Evolutionary conservation across 495 filamentous ascomycete species (phyloP), one percentile per base, ranked within the genome.

Genomic region (Hypoxylon fuscum): DNA sequence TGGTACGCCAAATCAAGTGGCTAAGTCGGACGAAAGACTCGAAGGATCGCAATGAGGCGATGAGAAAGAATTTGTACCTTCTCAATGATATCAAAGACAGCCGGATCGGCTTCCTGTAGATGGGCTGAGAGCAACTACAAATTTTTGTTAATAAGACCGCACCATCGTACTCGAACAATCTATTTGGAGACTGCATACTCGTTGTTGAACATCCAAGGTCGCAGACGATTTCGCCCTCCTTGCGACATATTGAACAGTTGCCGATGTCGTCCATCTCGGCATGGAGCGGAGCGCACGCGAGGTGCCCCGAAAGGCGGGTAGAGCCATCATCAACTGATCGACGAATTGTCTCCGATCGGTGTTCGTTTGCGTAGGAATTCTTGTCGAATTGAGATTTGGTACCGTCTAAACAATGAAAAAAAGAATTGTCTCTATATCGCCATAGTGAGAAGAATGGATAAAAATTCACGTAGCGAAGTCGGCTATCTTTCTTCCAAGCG

Each of bases 61-160:
- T n/a, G n/a, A n/a, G n/a, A n/a, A n/a, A 43, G 12, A 21, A 35
- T 38, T 12, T 20, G 22, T 76, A 97, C 93, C 83, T 92, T 93
- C 76, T 96, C 86, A 60, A 98, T 85, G 64, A 98, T 97, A 18
- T 87, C 85, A 72, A 84, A 94, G 53, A 98, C 86, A 41, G 87
- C 76, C 18, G 93, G 93, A 77, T 99, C 95, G 34, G 91, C 91
- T 64, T 93, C 84, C 71, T 95, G 81, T 32, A 98, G 81, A 62
- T 86, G 80, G 20, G 90, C 83, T 25, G 89, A 82, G 42, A 98
- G 88, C 37, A 97, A 76, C 95, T 98, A 68, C 35, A 14, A 11
- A n/a, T 40, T 49, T 71, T 48, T 73, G 58, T 45, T 34, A 29
- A 47, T 50, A 12, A 14, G 1, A 51, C 6, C 11, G 3, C 15